Base-by-base conservation (phyloP, 108 stramenopile species). In the Stephanodiscus minutulus region DNA sequence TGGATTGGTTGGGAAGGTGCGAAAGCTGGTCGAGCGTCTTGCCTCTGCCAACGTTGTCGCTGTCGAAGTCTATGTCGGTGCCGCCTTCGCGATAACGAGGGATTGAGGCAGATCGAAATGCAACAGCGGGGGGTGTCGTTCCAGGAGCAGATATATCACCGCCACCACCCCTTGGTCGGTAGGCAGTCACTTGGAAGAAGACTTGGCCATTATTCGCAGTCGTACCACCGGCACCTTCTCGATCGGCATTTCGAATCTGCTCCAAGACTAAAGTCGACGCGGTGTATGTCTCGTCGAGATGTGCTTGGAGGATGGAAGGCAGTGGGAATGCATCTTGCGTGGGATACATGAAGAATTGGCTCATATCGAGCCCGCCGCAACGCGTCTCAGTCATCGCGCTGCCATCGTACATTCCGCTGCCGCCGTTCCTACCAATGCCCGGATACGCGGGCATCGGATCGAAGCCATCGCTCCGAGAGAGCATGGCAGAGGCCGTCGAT, bases 241-340 rank as follows among this genome's bases (percentile, higher is more conserved):
- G 52, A 1, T 31, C 28, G 21, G 60, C 66, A 31, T 53, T 28
- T 15, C 5, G 59, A 52, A 36, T 20, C 29, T 48, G 33, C 17
- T 57, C 66, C 37, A 67, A 73, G 0, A 64, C 22, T 27, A 64
- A 46, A 31, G 73, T 72, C 1, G 77, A 78, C 15, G 64, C 77
- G 17, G 77, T 61, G 43, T 72, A 71, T 21, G 77, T 78, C 60
- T 78, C 77, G 48, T 78, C 77, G 18, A 78, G 70, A 54, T 78
- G 70, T 21, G 65, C 70, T 55, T 78, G 77, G 41, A 78, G 70
- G 50, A 61, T 67, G 27, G 70, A 27, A 35, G 77, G 77, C 44
- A 78, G 58, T 5, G 70, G 65, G 60, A 65, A 73, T 31, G 53
- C 61, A 41, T 73, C 72, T 29, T 48, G 46, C 9, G n/a, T 29